Evolutionary conservation across 192 early-diverging fungal species (phyloP), one percentile per base, ranked within the genome.

Genomic region (Backusella circina): DNA sequence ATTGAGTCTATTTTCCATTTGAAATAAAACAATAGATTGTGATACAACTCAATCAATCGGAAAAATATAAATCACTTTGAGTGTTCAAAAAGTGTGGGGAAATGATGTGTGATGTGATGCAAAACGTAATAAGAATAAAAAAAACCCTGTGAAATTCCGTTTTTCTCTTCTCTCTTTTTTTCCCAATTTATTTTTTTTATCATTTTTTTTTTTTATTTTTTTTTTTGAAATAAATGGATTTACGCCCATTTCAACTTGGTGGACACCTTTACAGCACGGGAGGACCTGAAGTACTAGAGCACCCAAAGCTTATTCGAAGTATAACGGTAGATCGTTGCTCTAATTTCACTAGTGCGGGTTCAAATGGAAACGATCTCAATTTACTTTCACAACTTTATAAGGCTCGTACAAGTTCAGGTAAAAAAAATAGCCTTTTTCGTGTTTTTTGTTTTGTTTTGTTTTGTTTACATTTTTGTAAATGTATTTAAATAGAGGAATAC

Each of bases 271-370:
- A 61, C 12, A 68, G 36, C n/a, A 33, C 54, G 13, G 32, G 39
- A 30, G 69, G 30, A n/a, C 74, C 78, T 15, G 36, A 39, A 61
- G 74, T 71, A 23, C 30, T 75, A 32, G 44, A 65, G 9, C 78
- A 72, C 26, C 86, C 88, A 1, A 78, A 87, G 21, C 72, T 86
- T 21, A 74, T 85, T 26, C 90, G 92, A 1, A 81, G 80, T 51
- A 93, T 99, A 47, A 96, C 94, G 6, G 76, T 93, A 67, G 85
- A 88, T 57, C 87, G 96, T 2, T 82, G 95, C 10, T 77, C 83
- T 28, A 95, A 91, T 61, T 98, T 96, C 72, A 77, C 90, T n/a
- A 77, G 87, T 23, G 71, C 78, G 1, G 88, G 87, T 36, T 87
- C 89, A 73, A 93, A 91, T 72, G 83, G 84, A 12, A 92, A 95